Evolutionary conservation across 257 asterid species (phyloP).

Genomic region (Primulina huaijiensis): DNA sequence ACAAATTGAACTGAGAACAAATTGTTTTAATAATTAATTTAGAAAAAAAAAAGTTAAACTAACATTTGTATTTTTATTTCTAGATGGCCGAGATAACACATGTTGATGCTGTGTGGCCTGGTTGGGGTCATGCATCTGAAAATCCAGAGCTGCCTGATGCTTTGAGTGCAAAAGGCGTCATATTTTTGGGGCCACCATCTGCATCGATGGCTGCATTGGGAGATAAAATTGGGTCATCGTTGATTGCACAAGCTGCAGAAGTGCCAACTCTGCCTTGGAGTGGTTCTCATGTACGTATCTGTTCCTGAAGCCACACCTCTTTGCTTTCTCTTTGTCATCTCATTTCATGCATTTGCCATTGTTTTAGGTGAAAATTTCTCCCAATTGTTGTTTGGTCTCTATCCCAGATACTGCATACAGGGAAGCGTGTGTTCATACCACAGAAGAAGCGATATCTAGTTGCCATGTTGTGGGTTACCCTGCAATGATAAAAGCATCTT

Average conservation of each 20-base stretch:
- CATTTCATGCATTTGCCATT: slow-evolving; percentile 20
- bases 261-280: slow-evolving; percentile 99
- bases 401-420: slow-evolving; percentile 76
- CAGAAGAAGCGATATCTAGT: slow-evolving; percentile 96
- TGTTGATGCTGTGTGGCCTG: slow-evolving; percentile 99
- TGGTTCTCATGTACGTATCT: slow-evolving; percentile 79
- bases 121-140: slow-evolving; percentile 99
- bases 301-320: slow-evolving; percentile 20
- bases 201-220: slow-evolving; percentile 94
- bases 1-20: not conserved
- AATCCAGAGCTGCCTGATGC: slow-evolving; percentile 98
- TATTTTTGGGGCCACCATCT: slow-evolving; percentile 96
- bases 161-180: slow-evolving; percentile 67
- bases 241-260: slow-evolving; percentile 97
- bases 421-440: slow-evolving; percentile 88
- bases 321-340: slow-evolving; percentile 15
- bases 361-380: slow-evolving; percentile 71
- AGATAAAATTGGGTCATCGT: slow-evolving; percentile 95
- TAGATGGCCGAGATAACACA: slow-evolving; percentile 98
- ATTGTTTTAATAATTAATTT: slow-evolving; percentile 12
- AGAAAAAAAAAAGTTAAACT: slow-evolving; percentile 8
- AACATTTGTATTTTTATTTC: slow-evolving; percentile 20
- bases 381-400: slow-evolving; percentile 70
- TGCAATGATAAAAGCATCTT: slow-evolving; percentile 99
- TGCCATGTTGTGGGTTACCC: slow-evolving; percentile 98